Percentiles rank a stretch among this genome's conserved stretches.
phyloP scores from a whole-genome alignment of 371 early-diverging fungal genomes.

The Zychaea mexicana region DNA sequence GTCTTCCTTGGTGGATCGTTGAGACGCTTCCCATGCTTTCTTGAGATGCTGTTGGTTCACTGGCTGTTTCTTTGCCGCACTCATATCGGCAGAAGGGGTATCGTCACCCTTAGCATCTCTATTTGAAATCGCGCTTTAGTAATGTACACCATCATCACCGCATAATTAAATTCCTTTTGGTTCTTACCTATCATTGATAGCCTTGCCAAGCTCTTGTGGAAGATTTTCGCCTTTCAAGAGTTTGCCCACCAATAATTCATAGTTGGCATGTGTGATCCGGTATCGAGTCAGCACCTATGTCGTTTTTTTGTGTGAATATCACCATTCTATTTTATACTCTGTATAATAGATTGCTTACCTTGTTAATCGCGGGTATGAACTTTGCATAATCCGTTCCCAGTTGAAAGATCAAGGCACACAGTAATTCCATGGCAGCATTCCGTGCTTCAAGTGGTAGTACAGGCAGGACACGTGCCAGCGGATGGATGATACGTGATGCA shows the following conservation, averaged over 20 bases:
- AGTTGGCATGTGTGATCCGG: conserved; percentile 70
- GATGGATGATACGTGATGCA: conserved; percentile 90
- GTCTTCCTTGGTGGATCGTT: conserved; percentile 90
- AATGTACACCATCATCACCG: background rate
- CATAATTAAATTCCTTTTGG: background rate
- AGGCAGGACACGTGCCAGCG: conserved; percentile 80
- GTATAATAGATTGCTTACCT: conserved; percentile 43
- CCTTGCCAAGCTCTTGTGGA: conserved; percentile 66
- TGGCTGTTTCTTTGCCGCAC: conserved; percentile 68
- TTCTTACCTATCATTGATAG: conserved; percentile 38
- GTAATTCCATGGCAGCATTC: conserved; percentile 76
- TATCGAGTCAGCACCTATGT: conserved; percentile 61
- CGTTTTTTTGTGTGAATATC: background rate
- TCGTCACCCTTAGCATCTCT: conserved; percentile 50
- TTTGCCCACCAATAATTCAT: conserved; percentile 75
- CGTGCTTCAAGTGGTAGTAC: conserved; percentile 63
- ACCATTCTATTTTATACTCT: background rate
- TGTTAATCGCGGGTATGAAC: conserved; percentile 88
- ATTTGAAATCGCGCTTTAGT: background rate
- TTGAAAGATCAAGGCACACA: conserved; percentile 86
- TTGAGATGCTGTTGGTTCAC: conserved; percentile 90
- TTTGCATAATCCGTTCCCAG: conserved; percentile 87
- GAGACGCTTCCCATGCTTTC: conserved; percentile 92
- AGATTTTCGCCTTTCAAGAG: conserved; percentile 80
- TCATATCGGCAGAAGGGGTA: conserved; percentile 56